Evolutionary conservation across 257 asterid genomes (phyloP), one percentile per base, ranked within the genome.

Genomic region (Solanum chilense): DNA sequence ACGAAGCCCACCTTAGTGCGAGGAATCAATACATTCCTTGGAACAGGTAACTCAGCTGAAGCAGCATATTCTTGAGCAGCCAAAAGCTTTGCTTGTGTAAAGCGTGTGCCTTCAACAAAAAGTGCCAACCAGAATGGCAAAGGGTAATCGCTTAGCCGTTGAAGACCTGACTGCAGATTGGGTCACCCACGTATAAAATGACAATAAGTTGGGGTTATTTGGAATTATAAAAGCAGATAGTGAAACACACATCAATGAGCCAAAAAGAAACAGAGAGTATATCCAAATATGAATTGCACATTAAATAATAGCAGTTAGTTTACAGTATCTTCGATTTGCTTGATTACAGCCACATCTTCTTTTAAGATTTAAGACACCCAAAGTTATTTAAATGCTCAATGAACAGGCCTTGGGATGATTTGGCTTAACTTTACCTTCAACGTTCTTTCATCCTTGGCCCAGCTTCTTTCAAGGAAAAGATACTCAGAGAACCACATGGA

Each of bases 401-500:
- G 56, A 75, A 76, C 35, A 44, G 42, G 33, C 56, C 12, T 44
- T 76, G 37, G 58, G 31, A n/a, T 47, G 69, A 81, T 78, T 31
- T 9, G 66, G 42, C 49, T 73, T 62, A 76, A 56, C 86, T 52
- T 68, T 94, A 97, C 98, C 98, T 95, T 94, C 82, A 97, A 88
- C 25, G 97, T 96, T 90, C 33, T 88, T 91, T 97, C 99, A 92
- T 97, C 99, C 88, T 90, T 96, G 64, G 96, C 98, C 99, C 99
- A 97, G 89, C 90, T 95, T 92, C 99, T 95, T 92, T 97, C 99
- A 89, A 97, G 99, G 91, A 94, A 97, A 77, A 97, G 95, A 91
- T 97, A 94, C 87, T 94, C 98, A 68, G 98, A 92, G 88, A 97
- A 97, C 99, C 99, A 97, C 99, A 96, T 97, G 77, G 99, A 95